These are phyloP conservation scores for Candida sp. DNA, from an alignment of 1,139 yeast genomes.

Conservation along the genomic window DNA sequence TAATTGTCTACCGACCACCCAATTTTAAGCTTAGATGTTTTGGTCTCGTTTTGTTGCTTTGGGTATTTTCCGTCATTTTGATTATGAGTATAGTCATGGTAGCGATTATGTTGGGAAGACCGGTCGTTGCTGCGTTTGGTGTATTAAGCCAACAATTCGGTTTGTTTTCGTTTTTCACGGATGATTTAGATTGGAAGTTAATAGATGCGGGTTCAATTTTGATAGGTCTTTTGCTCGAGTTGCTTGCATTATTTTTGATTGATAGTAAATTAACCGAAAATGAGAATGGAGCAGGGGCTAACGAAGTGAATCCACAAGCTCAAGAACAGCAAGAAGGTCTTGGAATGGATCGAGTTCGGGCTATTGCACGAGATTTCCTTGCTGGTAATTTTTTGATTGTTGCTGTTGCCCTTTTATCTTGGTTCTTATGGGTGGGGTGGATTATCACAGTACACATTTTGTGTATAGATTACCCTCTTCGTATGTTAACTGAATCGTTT, in stretches of 20 bases:
- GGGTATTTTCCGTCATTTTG: slow-evolving; percentile 66
- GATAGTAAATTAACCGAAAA: slow-evolving; percentile 10
- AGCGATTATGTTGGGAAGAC: slow-evolving; percentile 41
- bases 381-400: slow-evolving; percentile 1
- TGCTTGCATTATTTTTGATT: slow-evolving; percentile 13
- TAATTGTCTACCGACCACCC: slow-evolving; percentile 87
- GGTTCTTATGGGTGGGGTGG: slow-evolving; percentile 19
- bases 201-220: slow-evolving; percentile 22
- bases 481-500: slow-evolving; percentile 4
- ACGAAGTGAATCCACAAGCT: slow-evolving; percentile 8
- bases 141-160: not conserved
- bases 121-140: slow-evolving; percentile 15
- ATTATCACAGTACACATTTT: slow-evolving; percentile 17
- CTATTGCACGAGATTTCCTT: slow-evolving; percentile 1
- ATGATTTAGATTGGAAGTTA: slow-evolving; percentile 16
- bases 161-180: slow-evolving; percentile 2
- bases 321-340: not conserved
- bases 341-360: slow-evolving; percentile 2
- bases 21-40: slow-evolving; percentile 59
- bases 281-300: slow-evolving; percentile 7
- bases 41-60: slow-evolving; percentile 53
- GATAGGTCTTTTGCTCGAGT: slow-evolving; percentile 17
- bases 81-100: slow-evolving; percentile 29
- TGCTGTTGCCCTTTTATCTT: slow-evolving; percentile 3
- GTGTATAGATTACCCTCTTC: slow-evolving; percentile 23